Evolutionary conservation across 306 rosid species (phyloP), one percentile per base, ranked within the genome.

Genomic region (Begonia loranthoides): DNA sequence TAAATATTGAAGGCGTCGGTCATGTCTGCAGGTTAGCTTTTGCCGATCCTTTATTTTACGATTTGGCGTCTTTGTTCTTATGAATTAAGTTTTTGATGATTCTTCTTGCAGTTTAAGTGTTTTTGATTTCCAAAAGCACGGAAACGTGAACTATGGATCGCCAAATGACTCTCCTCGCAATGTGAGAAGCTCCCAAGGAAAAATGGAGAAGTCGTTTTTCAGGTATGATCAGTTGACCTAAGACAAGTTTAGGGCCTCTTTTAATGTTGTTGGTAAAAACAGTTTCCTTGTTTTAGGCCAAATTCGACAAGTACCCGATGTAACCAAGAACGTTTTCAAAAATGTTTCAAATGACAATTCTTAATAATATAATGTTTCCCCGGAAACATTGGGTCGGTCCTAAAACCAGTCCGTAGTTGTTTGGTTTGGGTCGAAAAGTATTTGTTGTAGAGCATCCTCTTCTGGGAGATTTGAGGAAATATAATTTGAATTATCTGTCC

Each of bases 151-250:
- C 48, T 90, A 90, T 45, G 95, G 88, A 12, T 82, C 95, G 22
- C 84, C 94, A 17, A 69, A 33, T 56, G 83, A 71, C 66, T 75
- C 79, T 9, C 66, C 77, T 49, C 70, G 63, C 14, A 13, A 46
- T 9, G 71, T 64, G 66, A 83, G 95, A 74, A 90, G 99, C 63
- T 90, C 93, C 45, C 99, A 90, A 56, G 99, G 99, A 52, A 90
- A 90, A 67, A 64, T 90, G 92, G 99, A 90, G 94, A 90, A 90
- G 77, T 90, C 99, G 2, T 74, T 90, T 45, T 76, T 90, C 70
- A 90, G 99, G 99, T 86, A 73, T 53, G 60, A 41, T 59, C 38
- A 44, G 46, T 39, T n/a, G 50, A 34, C 13, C 52, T 38, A 3
- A 3, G 46, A 47, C 13, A 15, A 21, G 12, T 38, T 16, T 12